Evolutionary conservation across 352 stramenopile species (phyloP).

Genomic region (Pythium grandisporangium): DNA sequence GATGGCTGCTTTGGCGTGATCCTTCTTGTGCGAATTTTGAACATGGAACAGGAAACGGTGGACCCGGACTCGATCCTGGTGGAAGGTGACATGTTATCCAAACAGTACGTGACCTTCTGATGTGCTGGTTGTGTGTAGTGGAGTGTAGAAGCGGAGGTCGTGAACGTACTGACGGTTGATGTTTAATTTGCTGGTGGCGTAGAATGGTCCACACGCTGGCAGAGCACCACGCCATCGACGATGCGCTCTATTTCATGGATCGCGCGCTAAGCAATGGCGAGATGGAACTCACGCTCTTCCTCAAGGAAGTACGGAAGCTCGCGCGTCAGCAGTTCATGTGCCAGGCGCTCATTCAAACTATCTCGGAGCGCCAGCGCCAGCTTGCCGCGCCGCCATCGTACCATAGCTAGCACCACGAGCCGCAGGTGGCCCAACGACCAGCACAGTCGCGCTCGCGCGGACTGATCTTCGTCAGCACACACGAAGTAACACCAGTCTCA

Average conservation of each 20-base stretch:
- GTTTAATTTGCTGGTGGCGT: no score
- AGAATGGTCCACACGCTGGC: constrained; percentile 74
- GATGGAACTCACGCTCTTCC: constrained; percentile 74
- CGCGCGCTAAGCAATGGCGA: constrained; percentile 80
- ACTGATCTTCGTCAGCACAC: no score
- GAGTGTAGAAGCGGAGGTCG: no score
- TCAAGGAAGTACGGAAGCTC: constrained; percentile 88
- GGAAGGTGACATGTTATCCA: constrained; percentile 61
- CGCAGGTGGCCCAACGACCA: no score
- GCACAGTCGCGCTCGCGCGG: no score
- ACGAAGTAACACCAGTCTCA: no score
- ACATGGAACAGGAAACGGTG: constrained; percentile 67
- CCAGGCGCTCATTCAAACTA: constrained; percentile 82
- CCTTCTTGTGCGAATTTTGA: no score
- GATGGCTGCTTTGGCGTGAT: no score
- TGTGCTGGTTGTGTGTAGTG: not conserved
- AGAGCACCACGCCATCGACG: constrained; percentile 84
- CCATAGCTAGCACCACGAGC: no score
- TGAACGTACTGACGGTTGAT: no score
- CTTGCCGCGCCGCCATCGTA: constrained; percentile 44
- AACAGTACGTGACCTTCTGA: constrained; percentile 48
- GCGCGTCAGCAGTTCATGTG: constrained; percentile 88
- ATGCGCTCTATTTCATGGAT: constrained; percentile 90
- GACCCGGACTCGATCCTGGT: constrained; percentile 75
- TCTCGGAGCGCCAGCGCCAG: constrained; percentile 71